Percentiles rank a stretch among this genome's conserved stretches.
Evolutionary conservation across 2,329 filamentous ascomycete genomes (phyloP).

Genomic region (Aspergillus puulaauensis): DNA sequence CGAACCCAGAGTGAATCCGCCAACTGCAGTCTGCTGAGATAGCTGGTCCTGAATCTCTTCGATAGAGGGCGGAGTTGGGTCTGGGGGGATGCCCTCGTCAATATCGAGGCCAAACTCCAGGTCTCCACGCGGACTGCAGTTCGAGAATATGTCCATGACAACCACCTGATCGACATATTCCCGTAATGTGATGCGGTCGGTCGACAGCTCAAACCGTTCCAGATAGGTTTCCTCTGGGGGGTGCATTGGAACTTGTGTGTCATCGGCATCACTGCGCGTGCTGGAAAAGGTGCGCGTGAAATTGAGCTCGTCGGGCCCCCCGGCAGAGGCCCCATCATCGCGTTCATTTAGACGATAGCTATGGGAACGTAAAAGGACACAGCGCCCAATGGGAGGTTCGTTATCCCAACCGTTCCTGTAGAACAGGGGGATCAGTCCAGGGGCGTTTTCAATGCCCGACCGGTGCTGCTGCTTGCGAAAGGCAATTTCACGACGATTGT

Average conservation of each 20-base stretch:
- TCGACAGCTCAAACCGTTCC: conserved; percentile 12
- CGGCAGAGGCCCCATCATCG: conserved; percentile 5
- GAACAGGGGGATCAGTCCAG: conserved; percentile 13
- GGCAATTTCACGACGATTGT: conserved; percentile 16
- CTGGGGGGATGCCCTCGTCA: conserved; percentile 14
- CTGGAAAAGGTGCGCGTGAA: conserved; percentile 19
- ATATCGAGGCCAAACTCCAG: conserved; percentile 8
- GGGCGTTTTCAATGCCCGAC: conserved; percentile 4
- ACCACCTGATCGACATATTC: conserved; percentile 2
- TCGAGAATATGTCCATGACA: neutral
- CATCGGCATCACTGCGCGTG: neutral
- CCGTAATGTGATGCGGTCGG: conserved; percentile 5
- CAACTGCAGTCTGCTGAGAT: conserved; percentile 1
- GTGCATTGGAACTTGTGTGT: neutral
- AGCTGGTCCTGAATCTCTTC: conserved; percentile 16
- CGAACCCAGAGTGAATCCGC: conserved; percentile 8
- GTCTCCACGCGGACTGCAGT: neutral
- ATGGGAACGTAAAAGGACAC: conserved; percentile 16
- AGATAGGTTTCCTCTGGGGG: neutral
- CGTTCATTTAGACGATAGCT: conserved; percentile 16
- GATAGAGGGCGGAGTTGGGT: neutral
- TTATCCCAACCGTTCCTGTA: neutral
- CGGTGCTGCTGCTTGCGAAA: conserved; percentile 18
- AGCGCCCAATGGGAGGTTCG: conserved; percentile 11
- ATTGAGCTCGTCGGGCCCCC: conserved; percentile 13